Evolutionary conservation across 2,329 filamentous ascomycete species (phyloP), one percentile per base, ranked within the genome.

Genomic region (Mariannaea sp.): DNA sequence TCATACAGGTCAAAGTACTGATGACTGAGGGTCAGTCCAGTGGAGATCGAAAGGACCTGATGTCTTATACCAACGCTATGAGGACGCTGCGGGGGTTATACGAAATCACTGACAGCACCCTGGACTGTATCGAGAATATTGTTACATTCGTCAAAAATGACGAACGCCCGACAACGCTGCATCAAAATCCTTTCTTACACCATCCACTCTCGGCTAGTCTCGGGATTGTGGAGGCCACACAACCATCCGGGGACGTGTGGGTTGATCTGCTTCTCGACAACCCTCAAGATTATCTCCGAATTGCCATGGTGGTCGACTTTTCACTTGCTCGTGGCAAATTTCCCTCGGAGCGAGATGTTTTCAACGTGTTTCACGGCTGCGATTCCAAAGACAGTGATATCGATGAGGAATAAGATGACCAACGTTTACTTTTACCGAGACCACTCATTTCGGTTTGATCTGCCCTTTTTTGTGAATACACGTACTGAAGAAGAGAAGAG

Each of bases 81-180:
- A 29, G 43, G 36, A 39, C 30, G 16, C 38, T 50, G 20, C 20
- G 30, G 7, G 22, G 19, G 9, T 10, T 47, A 2, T 41, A 53
- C 17, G 36, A 53, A 27, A 53, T 35, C 12, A 41, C 49, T 2
- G 36, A 53, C 24, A 36, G 39, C 10, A 5, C 30, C 38, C 47
- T 50, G 29, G 8, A 38, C 13, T 42, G 30, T 19, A 33, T 50
- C 2, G 30, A 30, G 22, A 24, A n/a, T n/a, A n/a, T n/a, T n/a
- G n/a, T n/a, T n/a, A n/a, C n/a, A n/a, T n/a, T n/a, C n/a, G n/a
- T n/a, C n/a, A n/a, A n/a, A n/a, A n/a, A n/a, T n/a, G n/a, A n/a
- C n/a, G n/a, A 33, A 33, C 5, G 13, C 14, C 7, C 30, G 14
- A 7, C 30, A n/a, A 10, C 30, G 30, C 13, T 5, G 30, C 7